phyloP scores from a whole-genome alignment of 345 rosid genomes.

The Barbarea vulgaris region DNA sequence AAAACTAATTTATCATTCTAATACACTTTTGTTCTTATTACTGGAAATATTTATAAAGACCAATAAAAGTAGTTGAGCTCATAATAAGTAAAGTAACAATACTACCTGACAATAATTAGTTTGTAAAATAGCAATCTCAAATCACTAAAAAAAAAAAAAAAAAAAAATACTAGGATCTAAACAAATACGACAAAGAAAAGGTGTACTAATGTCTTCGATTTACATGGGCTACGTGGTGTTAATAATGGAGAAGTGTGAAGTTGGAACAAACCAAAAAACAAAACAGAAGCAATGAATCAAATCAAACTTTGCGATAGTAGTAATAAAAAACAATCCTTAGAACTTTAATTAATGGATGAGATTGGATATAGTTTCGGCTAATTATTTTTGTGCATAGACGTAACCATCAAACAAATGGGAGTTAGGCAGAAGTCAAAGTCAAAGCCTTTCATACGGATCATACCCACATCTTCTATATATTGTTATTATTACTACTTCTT shows the following conservation, averaged over 20 bases:
- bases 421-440: slow-evolving; percentile 42
- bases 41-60: neutral
- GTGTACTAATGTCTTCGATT: slow-evolving; percentile 20
- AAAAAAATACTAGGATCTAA: neutral
- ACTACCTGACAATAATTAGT: neutral
- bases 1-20: neutral
- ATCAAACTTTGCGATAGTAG: neutral
- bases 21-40: neutral
- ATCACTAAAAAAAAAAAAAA: neutral
- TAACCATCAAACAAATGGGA: slow-evolving; percentile 33
- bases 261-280: neutral
- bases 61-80: neutral
- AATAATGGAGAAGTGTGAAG: slow-evolving; percentile 30
- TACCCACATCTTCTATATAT: slow-evolving; percentile 7
- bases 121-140: neutral
- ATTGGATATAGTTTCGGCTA: slow-evolving; percentile 39
- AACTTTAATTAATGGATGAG: slow-evolving; percentile 6
- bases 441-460: slow-evolving; percentile 22
- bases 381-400: neutral
- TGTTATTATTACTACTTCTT: too few relatives aligned
- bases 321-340: neutral
- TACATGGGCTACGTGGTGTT: slow-evolving; percentile 29
- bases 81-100: neutral
- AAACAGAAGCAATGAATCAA: slow-evolving; percentile 28
- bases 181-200: slow-evolving; percentile 13